Percentiles rank a stretch among this genome's conserved stretches.
Conservation (phyloP, 2,329 filamentous ascomycete species). For the Fusarium praegraminearum region DNA sequence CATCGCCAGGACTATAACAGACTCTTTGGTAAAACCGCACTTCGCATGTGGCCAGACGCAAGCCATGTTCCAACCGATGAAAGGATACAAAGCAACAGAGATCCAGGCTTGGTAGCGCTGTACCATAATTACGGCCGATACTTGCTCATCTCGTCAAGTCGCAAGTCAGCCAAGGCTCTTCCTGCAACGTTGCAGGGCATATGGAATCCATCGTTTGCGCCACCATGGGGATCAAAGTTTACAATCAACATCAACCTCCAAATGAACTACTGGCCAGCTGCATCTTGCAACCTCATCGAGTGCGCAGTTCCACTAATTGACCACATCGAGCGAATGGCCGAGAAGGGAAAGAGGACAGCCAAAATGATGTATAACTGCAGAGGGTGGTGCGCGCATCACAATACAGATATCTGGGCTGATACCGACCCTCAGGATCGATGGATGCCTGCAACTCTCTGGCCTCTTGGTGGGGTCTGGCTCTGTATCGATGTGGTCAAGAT, state of each 20-base stretch:
- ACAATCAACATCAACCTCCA: conserved; percentile 65
- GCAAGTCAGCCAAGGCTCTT: conserved; percentile 40
- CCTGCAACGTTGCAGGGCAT: conserved; percentile 54
- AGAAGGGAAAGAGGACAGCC: conserved; percentile 51
- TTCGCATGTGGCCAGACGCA: conserved; percentile 41
- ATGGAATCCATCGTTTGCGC: conserved; percentile 50
- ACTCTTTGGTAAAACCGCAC: conserved; percentile 30
- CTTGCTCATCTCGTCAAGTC: conserved; percentile 47
- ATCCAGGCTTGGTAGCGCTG: conserved; percentile 46
- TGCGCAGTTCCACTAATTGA: conserved; percentile 57
- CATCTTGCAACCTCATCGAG: conserved; percentile 52
- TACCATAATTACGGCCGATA: conserved; percentile 53
- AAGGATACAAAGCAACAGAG: conserved; percentile 28
- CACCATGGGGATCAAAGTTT: conserved; percentile 61
- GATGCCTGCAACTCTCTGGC: conserved; percentile 48
- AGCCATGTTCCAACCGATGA: conserved; percentile 40
- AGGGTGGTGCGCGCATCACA: conserved; percentile 55
- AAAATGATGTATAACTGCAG: conserved; percentile 53
- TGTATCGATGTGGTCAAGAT: conserved; percentile 44
- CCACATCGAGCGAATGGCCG: conserved; percentile 40
- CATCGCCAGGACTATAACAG: conserved; percentile 40
- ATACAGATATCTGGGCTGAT: conserved; percentile 56
- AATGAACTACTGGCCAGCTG: conserved; percentile 65
- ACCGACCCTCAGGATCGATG: conserved; percentile 53
- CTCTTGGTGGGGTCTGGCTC: conserved; percentile 44